Conservation (phyloP, 495 filamentous ascomycete species). For the Astrothelium subdiscretum region DNA sequence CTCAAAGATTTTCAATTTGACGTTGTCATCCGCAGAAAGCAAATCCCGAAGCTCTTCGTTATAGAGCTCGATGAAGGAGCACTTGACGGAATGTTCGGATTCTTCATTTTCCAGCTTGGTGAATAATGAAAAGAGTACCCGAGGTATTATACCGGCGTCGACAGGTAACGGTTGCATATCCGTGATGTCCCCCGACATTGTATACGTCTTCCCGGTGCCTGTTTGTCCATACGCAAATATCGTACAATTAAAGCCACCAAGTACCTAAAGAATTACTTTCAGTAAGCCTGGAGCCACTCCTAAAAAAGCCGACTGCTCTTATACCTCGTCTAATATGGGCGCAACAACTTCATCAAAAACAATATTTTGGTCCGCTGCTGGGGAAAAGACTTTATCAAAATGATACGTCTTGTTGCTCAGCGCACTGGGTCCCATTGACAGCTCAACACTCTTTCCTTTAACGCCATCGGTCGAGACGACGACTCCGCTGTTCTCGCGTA, state of each 20-base stretch:
- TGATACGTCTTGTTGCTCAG: slow-evolving; percentile 92
- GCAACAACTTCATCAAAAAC: slow-evolving; percentile 89
- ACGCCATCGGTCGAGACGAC: slow-evolving; percentile 79
- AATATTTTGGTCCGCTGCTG: slow-evolving; percentile 84
- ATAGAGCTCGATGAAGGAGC: slow-evolving; percentile 96
- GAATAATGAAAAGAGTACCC: slow-evolving; percentile 77
- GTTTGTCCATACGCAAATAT: slow-evolving; percentile 98
- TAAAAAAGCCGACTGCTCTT: slow-evolving; percentile 5
- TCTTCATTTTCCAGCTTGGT: slow-evolving; percentile 57
- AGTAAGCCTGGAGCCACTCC: neutral
- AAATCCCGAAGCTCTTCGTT: slow-evolving; percentile 93
- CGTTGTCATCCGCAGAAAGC: slow-evolving; percentile 63
- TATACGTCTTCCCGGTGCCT: slow-evolving; percentile 96
- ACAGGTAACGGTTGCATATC: slow-evolving; percentile 76
- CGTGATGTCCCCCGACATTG: slow-evolving; percentile 96
- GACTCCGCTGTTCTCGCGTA: slow-evolving; percentile 84
- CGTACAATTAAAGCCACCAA: slow-evolving; percentile 94
- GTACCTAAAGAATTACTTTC: slow-evolving; percentile 50
- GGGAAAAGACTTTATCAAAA: slow-evolving; percentile 95
- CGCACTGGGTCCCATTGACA: slow-evolving; percentile 87
- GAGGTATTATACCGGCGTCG: slow-evolving; percentile 85
- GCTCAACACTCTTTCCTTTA: slow-evolving; percentile 66
- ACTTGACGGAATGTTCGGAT: slow-evolving; percentile 88
- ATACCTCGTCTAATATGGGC: slow-evolving; percentile 84
- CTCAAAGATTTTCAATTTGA: slow-evolving; percentile 91